Base-by-base conservation (phyloP, 2,329 filamentous ascomycete genomes). In the Penicillium sp. region DNA sequence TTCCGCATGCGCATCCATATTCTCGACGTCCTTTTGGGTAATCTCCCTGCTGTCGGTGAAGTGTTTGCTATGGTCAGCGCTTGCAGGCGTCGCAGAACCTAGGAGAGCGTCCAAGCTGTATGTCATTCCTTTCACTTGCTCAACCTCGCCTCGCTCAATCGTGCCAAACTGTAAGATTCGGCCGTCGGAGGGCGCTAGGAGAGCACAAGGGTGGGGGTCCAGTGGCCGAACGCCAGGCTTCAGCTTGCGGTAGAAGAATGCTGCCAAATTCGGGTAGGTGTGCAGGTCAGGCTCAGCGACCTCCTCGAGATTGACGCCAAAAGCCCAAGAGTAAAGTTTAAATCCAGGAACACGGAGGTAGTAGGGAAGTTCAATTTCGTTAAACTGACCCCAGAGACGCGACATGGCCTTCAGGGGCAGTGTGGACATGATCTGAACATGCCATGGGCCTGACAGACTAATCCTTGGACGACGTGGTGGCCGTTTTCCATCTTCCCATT, bases 81-180 rank as follows among this genome's bases (percentile, higher is more conserved):
- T 65, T 9, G 69, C 67, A 53, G 53, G 81, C 70, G 64, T 87
- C 73, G 74, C 83, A 61, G 71, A 73, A 61, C 94, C 94, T 2
- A 99, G 82, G 1, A 99, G 82, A 7, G 94, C 92, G 70, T 99
- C 94, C 51, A 99, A 83, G 62, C 88, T 96, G 75, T 99, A 99
- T 0, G 94, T 99, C 81, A 99, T 94, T 56, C 94, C 94, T 76
- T 99, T 99, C 60, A 99, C 93, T 76, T 99, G 94, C 73, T 99
- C 94, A 40, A 99, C 95, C 68, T 97, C 91, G 44, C 93, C 92
- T 66, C 92, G 86, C 67, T 95, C 88, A 53, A 99, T 97, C 64
- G 86, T 86, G 10, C 94, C 94, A 64, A 91, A 97, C 66, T 97
- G 93, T 26, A 99, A 83, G 42, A 99, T 83, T 60, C 89, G 88